Evolutionary conservation across 495 filamentous ascomycete genomes (phyloP).

Genomic region (Collariella sp.): DNA sequence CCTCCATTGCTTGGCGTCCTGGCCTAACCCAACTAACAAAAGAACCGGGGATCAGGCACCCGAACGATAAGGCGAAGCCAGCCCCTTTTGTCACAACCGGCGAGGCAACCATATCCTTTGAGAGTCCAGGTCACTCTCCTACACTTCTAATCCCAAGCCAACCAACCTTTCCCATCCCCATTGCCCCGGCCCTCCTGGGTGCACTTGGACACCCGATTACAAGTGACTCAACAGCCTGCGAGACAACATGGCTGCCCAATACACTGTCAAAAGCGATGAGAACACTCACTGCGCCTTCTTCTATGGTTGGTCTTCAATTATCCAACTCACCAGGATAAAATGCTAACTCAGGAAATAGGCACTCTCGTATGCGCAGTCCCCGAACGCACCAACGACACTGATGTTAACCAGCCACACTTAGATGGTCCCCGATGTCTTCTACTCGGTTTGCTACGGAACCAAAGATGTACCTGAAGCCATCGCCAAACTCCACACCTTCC

Average conservation of each 20-base stretch:
- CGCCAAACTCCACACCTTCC: slow-evolving; percentile 47
- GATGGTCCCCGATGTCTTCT: slow-evolving; percentile 77
- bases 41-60: too few species aligned
- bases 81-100: too few species aligned
- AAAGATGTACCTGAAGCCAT: slow-evolving; percentile 24
- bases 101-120: too few species aligned
- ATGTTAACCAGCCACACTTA: slow-evolving; percentile 18
- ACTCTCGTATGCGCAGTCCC: slow-evolving; percentile 23
- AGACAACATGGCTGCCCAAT: slow-evolving; percentile 2
- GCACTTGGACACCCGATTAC: not conserved
- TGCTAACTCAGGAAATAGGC: slow-evolving; percentile 21
- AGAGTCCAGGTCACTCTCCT: too few species aligned
- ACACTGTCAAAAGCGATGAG: slow-evolving; percentile 14
- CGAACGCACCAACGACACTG: not conserved
- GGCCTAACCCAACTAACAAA: too few species aligned
- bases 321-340: not conserved
- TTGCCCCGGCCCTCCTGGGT: too few species aligned
- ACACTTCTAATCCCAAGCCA: too few species aligned
- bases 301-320: slow-evolving; percentile 41
- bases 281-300: slow-evolving; percentile 50
- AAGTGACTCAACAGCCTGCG: not conserved
- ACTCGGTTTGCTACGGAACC: slow-evolving; percentile 64
- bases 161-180: too few species aligned
- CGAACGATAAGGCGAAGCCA: too few species aligned
- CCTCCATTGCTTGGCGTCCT: too few species aligned